Base-by-base conservation (phyloP, 768 basidiomycete genomes). In the Suillus alpinus region DNA sequence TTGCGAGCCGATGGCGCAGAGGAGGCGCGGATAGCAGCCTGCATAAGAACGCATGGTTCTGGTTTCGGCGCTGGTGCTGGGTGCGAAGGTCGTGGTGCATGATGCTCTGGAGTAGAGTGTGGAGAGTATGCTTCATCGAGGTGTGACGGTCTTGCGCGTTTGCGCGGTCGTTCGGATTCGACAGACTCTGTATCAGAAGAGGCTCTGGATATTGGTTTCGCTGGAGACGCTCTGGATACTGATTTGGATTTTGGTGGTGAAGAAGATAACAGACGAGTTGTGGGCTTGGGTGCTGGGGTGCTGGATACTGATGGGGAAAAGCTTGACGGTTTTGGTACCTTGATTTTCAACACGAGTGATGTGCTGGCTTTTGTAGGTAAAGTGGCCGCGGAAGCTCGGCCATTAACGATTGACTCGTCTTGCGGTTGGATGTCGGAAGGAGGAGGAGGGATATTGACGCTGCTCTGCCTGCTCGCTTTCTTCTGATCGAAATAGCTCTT, bases 11-110 rank as follows among this genome's bases (percentile, higher is more conserved):
- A 76, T 14, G 78, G 79, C 46, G 76, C 74, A 10, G 73, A 71
- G 53, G 79, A 76, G 60, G 72, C 80, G 31, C 85, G 83, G 31
- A 80, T 67, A 6, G 86, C 86, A 56, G 83, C 77, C 32, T 80
- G 77, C 72, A 87, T 72, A 32, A 81, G 72, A 32, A 74, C 62
- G 60, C 78, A 80, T 31, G 67, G 65, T 26, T 73, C 72, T 31
- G 57, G 40, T 58, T 74, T 75, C 6, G 51, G 58, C 8, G 44
- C 58, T 46, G 40, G 40, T 9, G 44, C 40, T 9, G 46, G 61
- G 13, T 63, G 59, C 9, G 59, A n/a, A 32, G 59, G 60, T 31
- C 46, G 70, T 40, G 59, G 51, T 29, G 23, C 34, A 32, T 65
- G 65, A 32, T 65, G 65, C 58, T 72, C 72, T 12, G 69, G 62